Evolutionary conservation across 2,329 filamentous ascomycete genomes (phyloP).

Genomic region (Pseudogymnoascus sp.): DNA sequence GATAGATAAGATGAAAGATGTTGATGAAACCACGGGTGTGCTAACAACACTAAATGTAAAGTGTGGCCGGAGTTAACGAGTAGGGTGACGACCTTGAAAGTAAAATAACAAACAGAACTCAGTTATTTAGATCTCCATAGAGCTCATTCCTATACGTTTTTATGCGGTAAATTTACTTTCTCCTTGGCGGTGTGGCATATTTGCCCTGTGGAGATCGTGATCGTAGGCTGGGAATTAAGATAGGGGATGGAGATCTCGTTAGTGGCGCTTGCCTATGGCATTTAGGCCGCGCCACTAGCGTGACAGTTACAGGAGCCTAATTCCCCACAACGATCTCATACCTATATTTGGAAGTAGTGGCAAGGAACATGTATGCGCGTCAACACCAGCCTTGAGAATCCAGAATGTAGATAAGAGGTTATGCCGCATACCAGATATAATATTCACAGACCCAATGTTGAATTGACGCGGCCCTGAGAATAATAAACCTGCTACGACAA

Average conservation of each 20-base stretch:
- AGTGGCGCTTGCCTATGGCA: not conserved
- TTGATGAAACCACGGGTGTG: not conserved
- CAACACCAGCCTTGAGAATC: not conserved
- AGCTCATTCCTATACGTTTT: not conserved
- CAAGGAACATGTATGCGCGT: not conserved
- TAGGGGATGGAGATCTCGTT: too few relatives aligned
- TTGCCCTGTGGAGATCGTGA: too few relatives aligned
- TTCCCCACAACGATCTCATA: not conserved
- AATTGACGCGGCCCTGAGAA: not conserved
- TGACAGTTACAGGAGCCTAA: not conserved
- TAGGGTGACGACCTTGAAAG: not conserved
- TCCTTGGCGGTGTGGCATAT: too few relatives aligned
- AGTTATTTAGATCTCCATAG: not conserved
- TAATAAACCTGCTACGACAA: not conserved
- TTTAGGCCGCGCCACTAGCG: not conserved
- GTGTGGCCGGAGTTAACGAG: too few relatives aligned
- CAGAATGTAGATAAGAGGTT: not conserved
- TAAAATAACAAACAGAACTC: not conserved
- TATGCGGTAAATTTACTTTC: too few relatives aligned
- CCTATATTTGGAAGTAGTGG: not conserved
- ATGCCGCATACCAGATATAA: not conserved
- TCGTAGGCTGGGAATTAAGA: too few relatives aligned
- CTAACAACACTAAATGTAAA: too few relatives aligned
- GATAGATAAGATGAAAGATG: not conserved
- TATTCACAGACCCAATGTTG: not conserved